Evolutionary conservation across 805 yeast genomes (phyloP), one percentile per base, ranked within the genome.

Genomic region (Lipomyces chichibuensis): DNA sequence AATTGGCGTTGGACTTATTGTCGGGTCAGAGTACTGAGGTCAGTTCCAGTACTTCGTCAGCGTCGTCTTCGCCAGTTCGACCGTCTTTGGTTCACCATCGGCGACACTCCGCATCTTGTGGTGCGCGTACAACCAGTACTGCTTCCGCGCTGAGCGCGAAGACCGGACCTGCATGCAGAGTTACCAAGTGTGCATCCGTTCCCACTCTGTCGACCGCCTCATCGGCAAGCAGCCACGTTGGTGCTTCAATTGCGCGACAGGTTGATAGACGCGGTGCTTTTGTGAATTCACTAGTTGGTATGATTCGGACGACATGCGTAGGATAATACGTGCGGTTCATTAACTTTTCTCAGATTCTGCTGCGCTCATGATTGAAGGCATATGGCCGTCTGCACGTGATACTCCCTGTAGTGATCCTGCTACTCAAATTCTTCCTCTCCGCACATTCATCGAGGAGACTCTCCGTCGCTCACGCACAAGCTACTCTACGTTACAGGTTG

Each of bases 401-500:
- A 74, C 75, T 61, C 69, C 71, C 35, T 75, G 57, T 57, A 65
- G 54, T 57, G 65, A 39, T 8, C 66, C 56, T 35, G 65, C 69
- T 13, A 67, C 65, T 2, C 74, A 54, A 39, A 73, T 73, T 56
- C 74, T 80, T 65, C 77, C 82, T 13, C 73, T 79, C 54, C 74
- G 76, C 23, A 67, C 71, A 49, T 81, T 79, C 72, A 73, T 82
- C 60, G 74, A 75, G 71, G 82, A 79, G 63, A 76, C 80, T n/a
- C 72, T 80, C 59, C 77, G 78, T 27, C 78, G 81, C 43, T 87
- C 91, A 17, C 83, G 86, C 66, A 83, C 89, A 54, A 84, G 90
- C 17, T 82, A 84, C 66, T 82, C 86, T 52, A 83, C 88, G 2
- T 82, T 91, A 67, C 91, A 88, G 72, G 83, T 89, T 55, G 84